These are phyloP conservation scores for Metschnikowia arizonensis DNA, from an alignment of 805 yeast genomes.

Conservation along the genomic window DNA sequence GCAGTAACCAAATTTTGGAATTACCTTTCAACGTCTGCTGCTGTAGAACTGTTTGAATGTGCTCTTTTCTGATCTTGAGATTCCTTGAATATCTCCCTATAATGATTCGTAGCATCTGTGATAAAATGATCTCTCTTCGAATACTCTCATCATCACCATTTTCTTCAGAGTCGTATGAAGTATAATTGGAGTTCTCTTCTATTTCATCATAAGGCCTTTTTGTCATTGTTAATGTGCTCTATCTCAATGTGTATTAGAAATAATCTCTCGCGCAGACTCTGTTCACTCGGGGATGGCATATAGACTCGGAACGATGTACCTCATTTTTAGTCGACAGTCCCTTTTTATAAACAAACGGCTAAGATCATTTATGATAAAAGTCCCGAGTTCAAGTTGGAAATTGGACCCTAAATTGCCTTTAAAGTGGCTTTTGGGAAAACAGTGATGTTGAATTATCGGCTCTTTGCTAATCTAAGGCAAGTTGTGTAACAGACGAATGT, in stretches of 20 bases:
- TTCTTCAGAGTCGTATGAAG: neutral
- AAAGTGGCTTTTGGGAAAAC: no score
- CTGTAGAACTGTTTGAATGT: conserved; percentile 11
- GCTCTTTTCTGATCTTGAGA: conserved; percentile 14
- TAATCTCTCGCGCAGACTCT: neutral
- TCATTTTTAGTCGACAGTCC: neutral
- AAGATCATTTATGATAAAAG: no score
- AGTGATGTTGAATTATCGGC: no score
- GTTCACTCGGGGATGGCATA: neutral
- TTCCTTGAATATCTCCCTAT: conserved; percentile 12
- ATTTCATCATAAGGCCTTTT: neutral
- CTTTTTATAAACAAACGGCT: neutral
- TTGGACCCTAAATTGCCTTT: no score
- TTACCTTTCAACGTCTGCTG: conserved; percentile 18
- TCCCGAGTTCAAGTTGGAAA: no score
- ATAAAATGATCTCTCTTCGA: neutral
- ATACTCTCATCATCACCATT: neutral
- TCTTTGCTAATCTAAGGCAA: neutral
- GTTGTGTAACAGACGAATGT: neutral
- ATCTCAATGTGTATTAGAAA: neutral
- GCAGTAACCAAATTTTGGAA: conserved; percentile 20
- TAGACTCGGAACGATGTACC: neutral
- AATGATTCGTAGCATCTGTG: conserved; percentile 12
- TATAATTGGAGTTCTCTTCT: neutral
- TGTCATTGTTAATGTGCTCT: neutral